These are phyloP conservation scores for Cryptococcus jaspeensis DNA, from an alignment of 1,284 basidiomycete species.

Conservation along the genomic window DNA sequence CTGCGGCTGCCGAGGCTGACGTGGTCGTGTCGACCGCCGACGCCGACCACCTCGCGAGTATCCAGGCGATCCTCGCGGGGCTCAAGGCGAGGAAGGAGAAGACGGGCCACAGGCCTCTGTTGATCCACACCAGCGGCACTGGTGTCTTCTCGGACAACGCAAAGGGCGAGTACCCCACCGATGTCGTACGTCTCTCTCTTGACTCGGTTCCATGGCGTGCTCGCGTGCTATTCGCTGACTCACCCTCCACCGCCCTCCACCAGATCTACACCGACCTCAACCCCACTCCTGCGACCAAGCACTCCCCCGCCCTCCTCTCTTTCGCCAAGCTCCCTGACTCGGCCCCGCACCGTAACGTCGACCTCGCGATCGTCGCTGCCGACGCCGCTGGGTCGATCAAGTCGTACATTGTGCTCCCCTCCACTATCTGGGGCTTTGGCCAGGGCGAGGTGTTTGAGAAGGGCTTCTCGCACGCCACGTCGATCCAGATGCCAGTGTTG, in stretches of 20 bases:
- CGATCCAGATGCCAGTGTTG: conserved; percentile 41
- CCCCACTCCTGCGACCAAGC: conserved; percentile 20
- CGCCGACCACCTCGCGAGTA: conserved; percentile 42
- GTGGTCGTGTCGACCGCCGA: conserved; percentile 47
- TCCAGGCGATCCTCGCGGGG: conserved; percentile 45
- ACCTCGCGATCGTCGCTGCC: conserved; percentile 44
- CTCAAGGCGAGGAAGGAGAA: conserved; percentile 41
- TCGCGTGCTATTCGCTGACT: background rate
- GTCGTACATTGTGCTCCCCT: conserved; percentile 50
- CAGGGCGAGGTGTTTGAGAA: conserved; percentile 36
- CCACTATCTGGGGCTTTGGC: conserved; percentile 50
- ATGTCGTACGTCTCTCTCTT: conserved; percentile 18
- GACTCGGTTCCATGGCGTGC: background rate
- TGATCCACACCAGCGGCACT: conserved; percentile 52
- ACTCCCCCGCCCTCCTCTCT: conserved; percentile 38
- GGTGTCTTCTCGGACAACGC: conserved; percentile 45
- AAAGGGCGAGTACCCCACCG: conserved; percentile 27
- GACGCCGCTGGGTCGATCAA: conserved; percentile 40
- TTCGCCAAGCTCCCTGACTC: conserved; percentile 34
- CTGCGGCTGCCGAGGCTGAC: conserved; percentile 39
- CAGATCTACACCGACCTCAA: conserved; percentile 43
- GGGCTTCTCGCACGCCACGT: conserved; percentile 40
- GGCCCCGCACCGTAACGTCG: conserved; percentile 39
- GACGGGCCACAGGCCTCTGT: conserved; percentile 38
- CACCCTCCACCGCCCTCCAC: background rate